Evolutionary conservation across 192 early-diverging fungal genomes (phyloP), one percentile per base, ranked within the genome.

Genomic region (Coemansia sp.): DNA sequence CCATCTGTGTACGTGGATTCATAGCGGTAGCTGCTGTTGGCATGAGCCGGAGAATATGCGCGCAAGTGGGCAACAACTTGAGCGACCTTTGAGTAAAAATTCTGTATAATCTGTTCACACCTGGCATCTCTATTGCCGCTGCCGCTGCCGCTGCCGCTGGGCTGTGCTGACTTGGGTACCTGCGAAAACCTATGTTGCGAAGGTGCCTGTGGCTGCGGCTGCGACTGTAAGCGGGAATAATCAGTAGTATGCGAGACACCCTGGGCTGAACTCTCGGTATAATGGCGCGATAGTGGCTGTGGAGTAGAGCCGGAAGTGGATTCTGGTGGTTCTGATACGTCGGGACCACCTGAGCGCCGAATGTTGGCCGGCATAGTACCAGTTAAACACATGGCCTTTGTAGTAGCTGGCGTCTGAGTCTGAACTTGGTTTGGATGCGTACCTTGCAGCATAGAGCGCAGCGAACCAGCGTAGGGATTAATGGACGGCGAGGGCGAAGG

Each of bases 61-160:
- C 79, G 79, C 67, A 82, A 53, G 40, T 77, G 74, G 29, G 71
- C 71, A 48, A 82, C 45, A 3, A 82, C 71, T 41, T 82, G 79
- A 7, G 74, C 79, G 11, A 72, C 68, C 71, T 82, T 82, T 59
- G 79, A 70, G 53, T 82, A 82, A 46, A 82, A 82, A 64, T 77
- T 82, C 67, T 75, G 67, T 36, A 77, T 69, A 35, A 82, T 77
- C 66, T 82, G 79, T 65, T 82, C 79, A 59, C 79, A 74, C 5
- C 79, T 51, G 13, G 79, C 62, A 36, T 82, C 79, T 44, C 69
- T 56, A 59, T 53, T 44, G 64, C 56, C 63, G 71, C 46, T 33
- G 64, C 36, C 13, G 71, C 46, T 33, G 64, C 36, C 13, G 64
- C 54, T 66, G 64, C 63, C 13, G 63, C 35, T n/a, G n/a, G 44